Conservation (phyloP, 1,284 basidiomycete genomes). For the Malassezia psittaci region DNA sequence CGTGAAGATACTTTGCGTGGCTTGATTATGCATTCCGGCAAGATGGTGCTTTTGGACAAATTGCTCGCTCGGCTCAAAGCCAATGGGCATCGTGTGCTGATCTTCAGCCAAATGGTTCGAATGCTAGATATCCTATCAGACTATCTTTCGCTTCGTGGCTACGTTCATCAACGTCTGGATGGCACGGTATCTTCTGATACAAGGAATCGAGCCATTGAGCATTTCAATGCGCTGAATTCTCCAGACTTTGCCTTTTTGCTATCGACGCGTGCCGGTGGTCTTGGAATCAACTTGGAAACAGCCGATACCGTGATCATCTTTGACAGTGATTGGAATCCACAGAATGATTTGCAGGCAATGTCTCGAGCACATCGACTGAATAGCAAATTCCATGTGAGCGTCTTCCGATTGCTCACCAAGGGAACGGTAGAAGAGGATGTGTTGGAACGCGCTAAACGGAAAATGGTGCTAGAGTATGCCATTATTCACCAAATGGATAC, state of each 20-base stretch:
- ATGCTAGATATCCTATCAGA: slow-evolving; percentile 98
- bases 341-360: slow-evolving; percentile 98
- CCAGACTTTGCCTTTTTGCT: slow-evolving; percentile 55
- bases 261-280: slow-evolving; percentile 43
- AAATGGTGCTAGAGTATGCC: slow-evolving; percentile 99
- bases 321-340: slow-evolving; percentile 78
- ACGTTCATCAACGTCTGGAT: slow-evolving; percentile 70
- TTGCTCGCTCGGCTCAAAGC: slow-evolving; percentile 49
- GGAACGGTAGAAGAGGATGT: slow-evolving; percentile 99
- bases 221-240: slow-evolving; percentile 64
- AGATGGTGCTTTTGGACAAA: slow-evolving; percentile 52
- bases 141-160: slow-evolving; percentile 82
- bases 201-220: slow-evolving; percentile 72
- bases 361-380: slow-evolving; percentile 62
- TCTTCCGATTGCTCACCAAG: slow-evolving; percentile 93
- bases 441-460: slow-evolving; percentile 92
- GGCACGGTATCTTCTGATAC: slow-evolving; percentile 65
- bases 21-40: slow-evolving; percentile 51
- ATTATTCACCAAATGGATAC: slow-evolving; percentile 99
- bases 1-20: slow-evolving; percentile 60
- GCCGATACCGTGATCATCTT: slow-evolving; percentile 99
- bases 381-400: slow-evolving; percentile 84
- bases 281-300: slow-evolving; percentile 56
- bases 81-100: slow-evolving; percentile 51
- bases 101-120: slow-evolving; percentile 90